Evolutionary conservation across 768 basidiomycete genomes (phyloP), one percentile per base, ranked within the genome.

Genomic region (Paxillus ammoniavirescens): DNA sequence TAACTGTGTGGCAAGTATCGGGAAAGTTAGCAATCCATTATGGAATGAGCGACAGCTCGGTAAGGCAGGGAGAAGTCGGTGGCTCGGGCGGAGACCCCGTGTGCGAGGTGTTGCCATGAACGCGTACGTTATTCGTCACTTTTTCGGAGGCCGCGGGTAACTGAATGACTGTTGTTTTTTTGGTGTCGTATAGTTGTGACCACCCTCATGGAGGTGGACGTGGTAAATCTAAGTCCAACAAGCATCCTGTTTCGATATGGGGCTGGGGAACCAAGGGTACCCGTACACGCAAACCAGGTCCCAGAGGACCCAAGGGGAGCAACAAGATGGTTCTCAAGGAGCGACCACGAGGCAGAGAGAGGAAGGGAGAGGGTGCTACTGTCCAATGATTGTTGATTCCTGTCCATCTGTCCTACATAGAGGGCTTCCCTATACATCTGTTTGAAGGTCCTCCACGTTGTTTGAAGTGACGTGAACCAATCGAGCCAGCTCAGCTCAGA

Each of bases 21-120:
- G 97, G 1, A 84, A 82, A 56, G 93, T 98, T 50, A 92, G 91
- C 74, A 99, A 99, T 67, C 80, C 86, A 37, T 75, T 95, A 51
- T 93, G 93, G 86, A 91, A 93, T 70, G 84, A 87, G 56, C 77
- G 86, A 13, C 84, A 75, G 42, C 72, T 98, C 33, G 97, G 94
- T 13, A 99, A 98, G 72, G 97, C 97, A 7, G 97, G 97, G 30
- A 75, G 96, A 59, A 76, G 77, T 40, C 78, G 95, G 36, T 95
- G 93, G 92, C 72, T 98, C 17, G 95, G 95, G 15, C 74, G 83
- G 65, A 72, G 91, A 60, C 94, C 94, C 0, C 80, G 80, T 31
- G 93, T 96, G 43, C 86, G 94, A 71, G 94, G 94, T 85, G 86
- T 97, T 59, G 94, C 94, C 41, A 96, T 96, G 94, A 98, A 97